phyloP scores from a whole-genome alignment of 108 stramenopile genomes.

The Bacterosira constricta region DNA sequence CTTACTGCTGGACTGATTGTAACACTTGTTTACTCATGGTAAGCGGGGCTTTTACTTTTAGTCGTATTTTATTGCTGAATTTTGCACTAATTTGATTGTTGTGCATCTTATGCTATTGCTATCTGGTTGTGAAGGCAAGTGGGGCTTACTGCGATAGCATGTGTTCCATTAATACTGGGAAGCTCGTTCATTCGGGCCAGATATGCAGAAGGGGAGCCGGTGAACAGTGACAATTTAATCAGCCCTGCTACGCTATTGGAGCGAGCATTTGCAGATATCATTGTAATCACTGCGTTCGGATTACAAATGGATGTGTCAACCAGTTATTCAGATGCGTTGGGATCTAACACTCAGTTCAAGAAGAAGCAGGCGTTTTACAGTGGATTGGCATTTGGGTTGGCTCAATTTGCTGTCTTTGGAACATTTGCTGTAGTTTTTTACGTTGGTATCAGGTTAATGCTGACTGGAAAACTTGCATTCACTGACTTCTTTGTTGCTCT shows the following conservation, averaged over 20 bases:
- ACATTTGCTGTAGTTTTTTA: constrained; percentile 49
- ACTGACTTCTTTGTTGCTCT: constrained; percentile 45
- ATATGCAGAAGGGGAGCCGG: constrained; percentile 9
- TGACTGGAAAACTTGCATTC: constrained; percentile 22
- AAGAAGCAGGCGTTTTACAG: constrained; percentile 34
- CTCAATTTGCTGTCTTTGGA: constrained; percentile 43
- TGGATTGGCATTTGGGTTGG: constrained; percentile 43
- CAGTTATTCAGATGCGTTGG: constrained; percentile 32
- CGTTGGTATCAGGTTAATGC: constrained; percentile 39
- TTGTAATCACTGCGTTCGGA: constrained; percentile 53
- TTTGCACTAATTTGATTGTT: not conserved
- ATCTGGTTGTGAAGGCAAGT: constrained; percentile 6
- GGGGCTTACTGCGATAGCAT: constrained; percentile 42
- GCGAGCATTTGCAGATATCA: constrained; percentile 23
- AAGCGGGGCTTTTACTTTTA: not conserved
- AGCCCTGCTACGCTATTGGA: constrained; percentile 33
- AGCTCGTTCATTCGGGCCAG: constrained; percentile 17
- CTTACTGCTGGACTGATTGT: constrained; percentile 28
- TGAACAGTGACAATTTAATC: not conserved
- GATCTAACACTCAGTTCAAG: constrained; percentile 26
- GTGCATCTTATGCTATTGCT: not conserved
- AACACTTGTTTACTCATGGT: constrained; percentile 23
- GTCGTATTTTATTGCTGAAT: not conserved
- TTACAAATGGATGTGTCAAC: constrained; percentile 39
- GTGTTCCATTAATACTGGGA: constrained; percentile 38